Base-by-base conservation (phyloP, 31 red algal genomes). In the Pterothamnion heteromorphum region DNA sequence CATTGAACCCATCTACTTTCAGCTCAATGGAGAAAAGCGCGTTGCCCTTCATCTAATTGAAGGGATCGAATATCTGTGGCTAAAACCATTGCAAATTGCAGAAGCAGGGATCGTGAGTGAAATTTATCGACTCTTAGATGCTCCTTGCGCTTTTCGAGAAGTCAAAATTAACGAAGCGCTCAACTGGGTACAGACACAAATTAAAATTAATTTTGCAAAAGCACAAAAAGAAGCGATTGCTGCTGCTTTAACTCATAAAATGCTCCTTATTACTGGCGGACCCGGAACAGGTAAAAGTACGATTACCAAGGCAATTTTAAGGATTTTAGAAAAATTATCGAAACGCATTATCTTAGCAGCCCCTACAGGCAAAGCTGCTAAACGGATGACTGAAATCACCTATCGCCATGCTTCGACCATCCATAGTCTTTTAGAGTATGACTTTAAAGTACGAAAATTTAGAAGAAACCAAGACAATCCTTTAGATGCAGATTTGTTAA, bases 321-420 rank as follows among this genome's bases (percentile, higher is more conserved):
- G 35, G 27, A 34, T 86, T 86, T 86, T 32, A 24, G 35, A 86
- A 86, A 35, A 86, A 36, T 23, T 35, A 86, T 35, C 28, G 28
- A 24, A 28, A 35, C 22, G 22, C 35, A 64, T 94, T 24, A 39
- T 81, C 32, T 58, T 93, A 81, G 26, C 91, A 30, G 91, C 91
- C 32, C 93, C 93, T 4, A 94, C 93, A 28, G 93, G 93, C 34
- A 57, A 84, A 72, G 93, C 93, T 23, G 90, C 93, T 26, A 86
- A 92, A 9, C 91, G 93, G 36, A 36, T 94, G 32, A 36, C 80
- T 36, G 74, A 80, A 58, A 51, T 86, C 36, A 76, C 93, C 22
- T 24, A 38, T 21, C 37, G 74, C 20, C 38, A 51, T 36, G 78
- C 28, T 21, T 32, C 74, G n/a, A 51, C 85, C 14, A 57, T 57